Evolutionary conservation across 2,329 filamentous ascomycete genomes (phyloP), one percentile per base, ranked within the genome.

Genomic region (Calonectria fujianensis): DNA sequence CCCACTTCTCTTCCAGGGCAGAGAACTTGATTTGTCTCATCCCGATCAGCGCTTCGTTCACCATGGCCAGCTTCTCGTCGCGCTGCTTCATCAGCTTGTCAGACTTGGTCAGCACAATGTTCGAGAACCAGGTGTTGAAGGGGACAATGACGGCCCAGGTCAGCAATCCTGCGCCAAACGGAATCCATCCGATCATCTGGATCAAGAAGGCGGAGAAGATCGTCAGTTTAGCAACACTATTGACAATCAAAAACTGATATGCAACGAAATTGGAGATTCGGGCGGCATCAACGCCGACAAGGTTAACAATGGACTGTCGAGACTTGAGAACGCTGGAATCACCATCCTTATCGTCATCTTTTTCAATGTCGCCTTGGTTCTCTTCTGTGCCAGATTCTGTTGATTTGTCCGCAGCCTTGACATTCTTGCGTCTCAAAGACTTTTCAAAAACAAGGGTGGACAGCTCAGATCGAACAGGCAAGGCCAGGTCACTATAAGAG

Each of bases 11-110:
- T 83, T 96, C 95, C 2, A 95, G 85, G 1, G 94, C 94, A 0
- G 94, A 94, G 79, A 96, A 96, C 81, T 97, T 97, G 85, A 97
- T 95, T 83, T 97, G 95, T 1, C 94, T 91, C 76, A 96, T 96
- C 10, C 94, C 94, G 78, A 94, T 91, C 1, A 97, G 85, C 0
- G 93, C 94, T 83, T 97, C 94, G 1, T 94, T 94, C 37, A 97
- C 90, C 18, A 96, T 90, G 0, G 90, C 93, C 85, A 96, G 89
- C 84, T 96, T 96, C 70, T 91, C 88, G 82, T 96, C 95, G 57
- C 94, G 89, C 35, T 93, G 88, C 81, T 94, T 94, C 94, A 96
- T 96, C 65, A 96, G 84, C 65, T 88, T 86, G 70, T 94, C 93
- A 80, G 95, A 93, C 6, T 92, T 90, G 29, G 86, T 87, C 0